phyloP scores from a whole-genome alignment of 2,329 filamentous ascomycete genomes.

The Pseudocercospora macadamiae region DNA sequence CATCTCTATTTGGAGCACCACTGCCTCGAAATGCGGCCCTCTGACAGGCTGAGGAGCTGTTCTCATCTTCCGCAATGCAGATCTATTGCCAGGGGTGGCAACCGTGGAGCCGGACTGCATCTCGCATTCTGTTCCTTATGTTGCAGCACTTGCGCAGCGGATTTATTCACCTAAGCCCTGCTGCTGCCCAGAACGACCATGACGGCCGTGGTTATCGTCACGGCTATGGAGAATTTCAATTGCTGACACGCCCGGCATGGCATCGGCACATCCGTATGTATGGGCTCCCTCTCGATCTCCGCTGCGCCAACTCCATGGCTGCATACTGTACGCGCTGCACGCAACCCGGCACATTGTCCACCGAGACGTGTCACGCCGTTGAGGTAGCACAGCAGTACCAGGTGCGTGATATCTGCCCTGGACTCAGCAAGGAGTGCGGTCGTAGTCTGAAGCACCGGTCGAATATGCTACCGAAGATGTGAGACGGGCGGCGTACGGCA shows the following conservation, averaged over 20 bases:
- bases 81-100: slow-evolving; percentile 1
- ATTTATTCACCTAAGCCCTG: background rate
- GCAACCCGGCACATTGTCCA: background rate
- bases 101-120: slow-evolving; percentile 9
- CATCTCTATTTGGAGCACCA: slow-evolving; percentile 7
- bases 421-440: background rate
- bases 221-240: background rate
- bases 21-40: slow-evolving; percentile 2
- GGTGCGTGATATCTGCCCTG: background rate
- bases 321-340: background rate
- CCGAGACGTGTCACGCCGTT: background rate
- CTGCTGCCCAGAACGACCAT: background rate
- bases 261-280: background rate
- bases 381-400: background rate
- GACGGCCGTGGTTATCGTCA: background rate
- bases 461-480: slow-evolving; percentile 1
- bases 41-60: background rate
- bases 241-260: background rate
- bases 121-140: background rate
- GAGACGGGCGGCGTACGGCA: background rate
- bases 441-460: background rate
- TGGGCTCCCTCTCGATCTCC: slow-evolving; percentile 5
- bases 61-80: slow-evolving; percentile 5
- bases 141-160: too few relatives aligned
- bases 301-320: slow-evolving; percentile 1